Evolutionary conservation across 352 stramenopile genomes (phyloP).

Genomic region (Phytophthora constricta): DNA sequence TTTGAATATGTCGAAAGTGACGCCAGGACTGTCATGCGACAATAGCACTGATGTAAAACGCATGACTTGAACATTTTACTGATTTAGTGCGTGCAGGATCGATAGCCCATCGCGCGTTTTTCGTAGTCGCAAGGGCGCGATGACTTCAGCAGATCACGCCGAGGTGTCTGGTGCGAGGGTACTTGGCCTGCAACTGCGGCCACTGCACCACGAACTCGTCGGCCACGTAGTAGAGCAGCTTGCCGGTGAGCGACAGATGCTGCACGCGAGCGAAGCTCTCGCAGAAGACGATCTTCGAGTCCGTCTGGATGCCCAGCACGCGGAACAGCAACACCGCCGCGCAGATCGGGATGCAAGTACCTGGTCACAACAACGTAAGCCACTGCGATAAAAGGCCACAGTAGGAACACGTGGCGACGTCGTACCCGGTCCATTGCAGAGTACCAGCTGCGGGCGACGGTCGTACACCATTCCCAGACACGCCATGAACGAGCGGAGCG

Average conservation of each 20-base stretch:
- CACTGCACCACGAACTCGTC: constrained; percentile 97
- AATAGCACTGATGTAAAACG: constrained; percentile 10
- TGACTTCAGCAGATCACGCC: constrained; percentile 84
- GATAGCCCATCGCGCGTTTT: too few relatives aligned
- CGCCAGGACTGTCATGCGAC: too few relatives aligned
- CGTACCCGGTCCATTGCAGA: constrained; percentile 92
- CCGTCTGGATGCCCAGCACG: constrained; percentile 69
- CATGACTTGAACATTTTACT: neutral
- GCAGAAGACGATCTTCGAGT: constrained; percentile 92
- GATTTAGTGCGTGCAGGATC: neutral
- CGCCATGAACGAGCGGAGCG: constrained; percentile 75
- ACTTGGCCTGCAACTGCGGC: constrained; percentile 87
- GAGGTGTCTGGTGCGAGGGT: constrained; percentile 86
- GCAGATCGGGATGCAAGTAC: constrained; percentile 94
- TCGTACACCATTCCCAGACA: constrained; percentile 79
- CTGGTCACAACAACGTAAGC: constrained; percentile 36
- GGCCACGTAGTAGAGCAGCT: constrained; percentile 92
- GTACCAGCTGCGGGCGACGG: constrained; percentile 85
- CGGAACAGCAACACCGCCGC: constrained; percentile 85
- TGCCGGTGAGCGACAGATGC: constrained; percentile 93
- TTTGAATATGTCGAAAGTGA: too few relatives aligned
- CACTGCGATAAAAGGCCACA: constrained; percentile 28
- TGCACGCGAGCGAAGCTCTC: constrained; percentile 95
- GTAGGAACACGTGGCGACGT: neutral
- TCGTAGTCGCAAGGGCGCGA: constrained; percentile 9